Evolutionary conservation across 2,329 filamentous ascomycete species (phyloP), one percentile per base, ranked within the genome.

Genomic region (Arthrobotrys sinensis): DNA sequence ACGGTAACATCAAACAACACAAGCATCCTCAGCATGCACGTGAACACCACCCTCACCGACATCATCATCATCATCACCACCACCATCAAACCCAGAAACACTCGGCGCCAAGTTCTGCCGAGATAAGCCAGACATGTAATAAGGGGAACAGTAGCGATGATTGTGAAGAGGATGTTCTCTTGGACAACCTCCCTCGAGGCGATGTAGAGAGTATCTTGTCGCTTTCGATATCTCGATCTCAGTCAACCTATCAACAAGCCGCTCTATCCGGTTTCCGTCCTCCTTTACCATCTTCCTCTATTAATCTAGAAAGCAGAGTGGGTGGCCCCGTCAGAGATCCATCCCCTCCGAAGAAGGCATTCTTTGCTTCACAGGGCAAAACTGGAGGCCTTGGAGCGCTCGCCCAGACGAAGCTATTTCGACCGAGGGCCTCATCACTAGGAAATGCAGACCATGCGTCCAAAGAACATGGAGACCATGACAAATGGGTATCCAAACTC

Each of bases 141-240:
- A 34, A 14, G 10, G 57, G 32, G 2, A 68, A 65, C 43, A 75
- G 52, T 24, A 75, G 70, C 36, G 72, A 76, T 10, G 72, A 76
- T 8, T 66, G 64, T 14, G 65, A 40, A 43, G 72, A 69, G 11
- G 72, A 76, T 60, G 55, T 60, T 32, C 68, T 76, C 28, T 60
- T 53, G 36, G 57, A 69, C 11, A 40, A 46, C 48, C 55, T 76
- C 14, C 72, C 72, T 12, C 38, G 55, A 4, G 71, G 77, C n/a
- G 80, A 81, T 45, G 81, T 77, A 0, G 80, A 79, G 16, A 79
- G 78, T 46, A 67, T 82, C 32, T 77, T 81, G 48, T 75, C 80
- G 5, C 80, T 80, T n/a, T 72, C 81, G 24, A 81, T 81, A 53
- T 81, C 81, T n/a, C 63, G 78, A 50, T 78, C 69, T 19, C 81